These are phyloP conservation scores for Eucalyptus camaldulensis DNA, from an alignment of 345 rosid species.

Conservation along the genomic window DNA sequence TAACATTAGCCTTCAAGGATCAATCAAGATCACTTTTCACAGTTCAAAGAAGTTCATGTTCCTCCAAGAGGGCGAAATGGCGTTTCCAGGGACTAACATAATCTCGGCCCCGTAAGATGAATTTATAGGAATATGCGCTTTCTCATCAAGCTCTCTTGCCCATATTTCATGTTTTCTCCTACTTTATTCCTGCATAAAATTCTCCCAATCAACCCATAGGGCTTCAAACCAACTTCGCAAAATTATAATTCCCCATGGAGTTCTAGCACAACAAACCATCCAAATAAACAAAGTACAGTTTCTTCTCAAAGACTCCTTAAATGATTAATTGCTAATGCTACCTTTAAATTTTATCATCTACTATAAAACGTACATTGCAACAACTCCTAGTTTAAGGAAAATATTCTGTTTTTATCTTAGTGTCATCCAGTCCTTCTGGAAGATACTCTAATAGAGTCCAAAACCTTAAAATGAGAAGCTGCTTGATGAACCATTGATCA, in stretches of 20 bases:
- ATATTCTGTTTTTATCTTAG: not conserved
- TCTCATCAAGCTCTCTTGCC: not conserved
- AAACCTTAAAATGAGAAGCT: not conserved
- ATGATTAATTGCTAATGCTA: not conserved
- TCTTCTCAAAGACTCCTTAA: not conserved
- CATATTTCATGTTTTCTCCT: not conserved
- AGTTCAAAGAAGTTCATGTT: not conserved
- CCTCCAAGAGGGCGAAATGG: not conserved
- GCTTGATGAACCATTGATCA: not conserved
- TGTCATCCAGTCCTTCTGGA: not conserved
- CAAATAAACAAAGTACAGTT: not conserved
- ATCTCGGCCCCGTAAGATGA: not conserved
- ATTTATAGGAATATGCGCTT: not conserved
- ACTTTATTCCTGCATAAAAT: not conserved
- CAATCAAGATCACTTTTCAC: not conserved
- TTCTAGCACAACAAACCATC: not conserved
- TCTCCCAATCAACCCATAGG: not conserved
- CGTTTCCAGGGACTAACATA: not conserved
- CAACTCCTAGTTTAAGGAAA: not conserved
- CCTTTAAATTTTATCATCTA: not conserved
- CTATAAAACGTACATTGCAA: not conserved
- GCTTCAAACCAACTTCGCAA: not conserved
- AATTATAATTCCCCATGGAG: not conserved
- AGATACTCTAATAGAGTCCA: not conserved
- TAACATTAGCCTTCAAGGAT: not conserved